These are phyloP conservation scores for Candida patagonica DNA, from an alignment of 805 yeast genomes.

Conservation along the genomic window DNA sequence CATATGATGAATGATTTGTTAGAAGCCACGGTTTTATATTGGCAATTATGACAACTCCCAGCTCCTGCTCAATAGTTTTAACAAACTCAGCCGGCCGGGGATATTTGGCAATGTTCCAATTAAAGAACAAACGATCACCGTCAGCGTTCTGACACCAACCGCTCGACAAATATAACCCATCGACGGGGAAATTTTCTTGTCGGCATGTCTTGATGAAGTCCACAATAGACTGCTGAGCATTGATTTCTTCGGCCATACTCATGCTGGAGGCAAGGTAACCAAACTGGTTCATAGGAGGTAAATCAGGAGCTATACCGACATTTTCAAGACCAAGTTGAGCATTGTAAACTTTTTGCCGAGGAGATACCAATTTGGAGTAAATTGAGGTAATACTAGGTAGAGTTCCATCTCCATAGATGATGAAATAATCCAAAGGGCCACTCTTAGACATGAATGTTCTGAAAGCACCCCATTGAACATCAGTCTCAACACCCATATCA, in stretches of 20 bases:
- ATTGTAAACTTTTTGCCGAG: no score
- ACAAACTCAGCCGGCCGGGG: constrained; percentile 8
- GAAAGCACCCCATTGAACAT: constrained; percentile 10
- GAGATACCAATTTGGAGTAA: constrained; percentile 7
- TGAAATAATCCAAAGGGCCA: constrained; percentile 8
- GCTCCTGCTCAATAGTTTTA: constrained; percentile 8
- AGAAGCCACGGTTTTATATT: constrained; percentile 11
- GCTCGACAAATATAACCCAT: constrained; percentile 9
- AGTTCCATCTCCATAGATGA: constrained; percentile 10
- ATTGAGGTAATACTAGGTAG: constrained; percentile 2
- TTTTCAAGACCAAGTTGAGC: no score
- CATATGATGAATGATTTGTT: constrained; percentile 4
- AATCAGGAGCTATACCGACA: constrained; percentile 2
- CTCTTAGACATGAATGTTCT: constrained; percentile 5
- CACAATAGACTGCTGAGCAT: constrained; percentile 7
- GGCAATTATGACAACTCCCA: constrained; percentile 7
- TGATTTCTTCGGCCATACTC: constrained; percentile 8
- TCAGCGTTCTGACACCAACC: constrained; percentile 9
- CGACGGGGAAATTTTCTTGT: constrained; percentile 7
- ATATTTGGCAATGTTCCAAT: constrained; percentile 7
- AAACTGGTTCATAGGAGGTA: constrained; percentile 9
- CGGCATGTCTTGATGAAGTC: constrained; percentile 4
- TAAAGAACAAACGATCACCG: constrained; percentile 6
- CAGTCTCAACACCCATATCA: constrained; percentile 9
- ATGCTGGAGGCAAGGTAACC: constrained; percentile 11